Percentiles rank a stretch among this genome's conserved stretches.
phyloP scores from a whole-genome alignment of 768 basidiomycete genomes.

The Russula sp. region DNA sequence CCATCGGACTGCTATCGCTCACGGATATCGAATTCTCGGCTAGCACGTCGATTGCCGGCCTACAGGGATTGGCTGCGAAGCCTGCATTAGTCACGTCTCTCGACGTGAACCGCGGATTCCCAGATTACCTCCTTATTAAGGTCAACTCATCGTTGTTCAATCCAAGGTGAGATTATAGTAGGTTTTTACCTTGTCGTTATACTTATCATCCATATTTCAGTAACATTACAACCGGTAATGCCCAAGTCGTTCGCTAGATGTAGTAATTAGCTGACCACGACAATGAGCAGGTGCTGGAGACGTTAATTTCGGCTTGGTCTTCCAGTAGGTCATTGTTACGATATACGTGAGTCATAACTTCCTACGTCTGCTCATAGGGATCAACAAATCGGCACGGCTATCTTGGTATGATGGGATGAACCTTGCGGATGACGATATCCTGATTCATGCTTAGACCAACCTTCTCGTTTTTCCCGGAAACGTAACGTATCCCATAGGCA shows the following conservation, averaged over 20 bases:
- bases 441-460: constrained; percentile 35
- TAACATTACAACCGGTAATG: constrained; percentile 36
- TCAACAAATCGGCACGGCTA: constrained; percentile 54
- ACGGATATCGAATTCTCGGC: constrained; percentile 55
- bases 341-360: background rate
- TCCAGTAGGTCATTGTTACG: constrained; percentile 38
- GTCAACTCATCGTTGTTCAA: constrained; percentile 56
- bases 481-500: constrained; percentile 49
- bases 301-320: constrained; percentile 53
- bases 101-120: constrained; percentile 63
- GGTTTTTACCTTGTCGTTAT: background rate
- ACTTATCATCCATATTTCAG: constrained; percentile 19
- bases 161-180: constrained; percentile 42
- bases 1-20: constrained; percentile 56
- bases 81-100: constrained; percentile 52
- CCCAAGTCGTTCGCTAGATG: background rate
- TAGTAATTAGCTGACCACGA: constrained; percentile 25
- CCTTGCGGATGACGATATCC: background rate
- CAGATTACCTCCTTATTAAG: constrained; percentile 63
- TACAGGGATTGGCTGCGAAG: constrained; percentile 56
- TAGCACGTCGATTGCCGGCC: constrained; percentile 49
- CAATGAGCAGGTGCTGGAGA: constrained; percentile 48
- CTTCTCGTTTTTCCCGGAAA: constrained; percentile 57
- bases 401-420: constrained; percentile 38
- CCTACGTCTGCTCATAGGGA: constrained; percentile 24